phyloP scores from a whole-genome alignment of 2,329 filamentous ascomycete species.

The Arthrobotrys conoides region DNA sequence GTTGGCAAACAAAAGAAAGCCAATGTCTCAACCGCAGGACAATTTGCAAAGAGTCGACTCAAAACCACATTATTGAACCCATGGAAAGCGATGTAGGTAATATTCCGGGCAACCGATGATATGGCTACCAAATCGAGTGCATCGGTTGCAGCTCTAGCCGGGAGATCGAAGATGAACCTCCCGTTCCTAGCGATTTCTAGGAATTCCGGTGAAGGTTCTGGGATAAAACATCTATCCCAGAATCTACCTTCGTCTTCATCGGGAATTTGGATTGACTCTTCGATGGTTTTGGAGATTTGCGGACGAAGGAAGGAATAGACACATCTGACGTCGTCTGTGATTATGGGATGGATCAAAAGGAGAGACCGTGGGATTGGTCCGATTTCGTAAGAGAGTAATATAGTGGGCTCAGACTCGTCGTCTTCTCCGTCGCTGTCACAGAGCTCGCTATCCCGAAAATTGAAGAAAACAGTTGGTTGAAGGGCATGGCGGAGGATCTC shows the following conservation, averaged over 20 bases:
- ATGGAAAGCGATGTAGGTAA: conserved; percentile 5
- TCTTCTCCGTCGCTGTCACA: background rate
- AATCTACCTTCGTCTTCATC: background rate
- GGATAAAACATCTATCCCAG: conserved; percentile 10
- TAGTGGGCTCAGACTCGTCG: background rate
- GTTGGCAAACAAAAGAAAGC: conserved; percentile 4
- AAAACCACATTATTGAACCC: background rate
- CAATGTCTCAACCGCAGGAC: background rate
- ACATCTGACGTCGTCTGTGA: conserved; percentile 20
- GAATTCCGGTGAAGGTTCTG: conserved; percentile 8
- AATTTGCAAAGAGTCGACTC: background rate
- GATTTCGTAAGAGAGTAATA: conserved; percentile 22
- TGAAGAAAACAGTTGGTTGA: conserved; percentile 10
- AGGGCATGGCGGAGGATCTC: conserved; percentile 20
- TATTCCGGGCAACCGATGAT: background rate
- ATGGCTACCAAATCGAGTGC: background rate
- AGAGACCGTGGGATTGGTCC: conserved; percentile 10
- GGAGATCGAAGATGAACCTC: conserved; percentile 26
- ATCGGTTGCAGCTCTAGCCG: background rate
- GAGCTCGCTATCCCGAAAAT: conserved; percentile 17
- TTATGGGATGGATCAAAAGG: conserved; percentile 17
- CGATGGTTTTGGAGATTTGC: background rate
- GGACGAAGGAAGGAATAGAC: background rate
- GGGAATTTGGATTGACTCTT: background rate
- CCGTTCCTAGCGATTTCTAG: conserved; percentile 9